Conservation (phyloP, 208 protist genomes). For the Trypanosomatidae sp. region DNA sequence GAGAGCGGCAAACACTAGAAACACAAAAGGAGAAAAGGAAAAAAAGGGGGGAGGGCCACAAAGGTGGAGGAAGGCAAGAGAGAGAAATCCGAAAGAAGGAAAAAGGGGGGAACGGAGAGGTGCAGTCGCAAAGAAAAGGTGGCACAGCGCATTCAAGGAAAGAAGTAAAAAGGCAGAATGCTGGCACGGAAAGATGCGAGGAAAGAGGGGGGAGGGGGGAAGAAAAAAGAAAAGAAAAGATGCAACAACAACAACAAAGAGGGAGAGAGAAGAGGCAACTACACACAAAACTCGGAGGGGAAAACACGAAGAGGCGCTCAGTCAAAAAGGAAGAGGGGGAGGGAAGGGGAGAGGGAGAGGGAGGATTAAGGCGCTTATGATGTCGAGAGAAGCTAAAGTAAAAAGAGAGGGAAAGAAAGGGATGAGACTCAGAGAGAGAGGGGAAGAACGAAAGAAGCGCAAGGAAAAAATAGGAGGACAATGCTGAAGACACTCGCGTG, state of each 20-base stretch:
- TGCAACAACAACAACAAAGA: not conserved
- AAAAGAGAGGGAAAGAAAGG: not conserved
- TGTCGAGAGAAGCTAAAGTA: not conserved
- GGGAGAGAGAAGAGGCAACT: not conserved
- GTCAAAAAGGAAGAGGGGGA: no score
- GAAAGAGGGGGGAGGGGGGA: not conserved
- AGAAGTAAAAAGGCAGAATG: no score
- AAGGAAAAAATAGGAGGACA: not conserved
- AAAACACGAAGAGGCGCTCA: no score
- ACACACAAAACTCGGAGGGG: not conserved
- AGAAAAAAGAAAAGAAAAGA: not conserved
- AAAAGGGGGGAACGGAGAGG: not conserved
- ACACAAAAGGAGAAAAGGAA: not conserved
- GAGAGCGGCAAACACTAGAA: not conserved
- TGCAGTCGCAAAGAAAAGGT: not conserved
- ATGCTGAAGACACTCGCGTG: not conserved
- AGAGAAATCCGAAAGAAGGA: not conserved
- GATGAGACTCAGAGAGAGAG: not conserved
- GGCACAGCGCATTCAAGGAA: not conserved
- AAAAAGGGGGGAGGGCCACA: not conserved
- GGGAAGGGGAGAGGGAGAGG: not conserved
- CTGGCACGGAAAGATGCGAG: not conserved
- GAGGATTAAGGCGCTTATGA: no score
- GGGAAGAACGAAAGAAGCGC: not conserved
- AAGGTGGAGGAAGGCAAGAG: no score